phyloP scores from a whole-genome alignment of 306 rosid species.

The Corylus heterophylla region DNA sequence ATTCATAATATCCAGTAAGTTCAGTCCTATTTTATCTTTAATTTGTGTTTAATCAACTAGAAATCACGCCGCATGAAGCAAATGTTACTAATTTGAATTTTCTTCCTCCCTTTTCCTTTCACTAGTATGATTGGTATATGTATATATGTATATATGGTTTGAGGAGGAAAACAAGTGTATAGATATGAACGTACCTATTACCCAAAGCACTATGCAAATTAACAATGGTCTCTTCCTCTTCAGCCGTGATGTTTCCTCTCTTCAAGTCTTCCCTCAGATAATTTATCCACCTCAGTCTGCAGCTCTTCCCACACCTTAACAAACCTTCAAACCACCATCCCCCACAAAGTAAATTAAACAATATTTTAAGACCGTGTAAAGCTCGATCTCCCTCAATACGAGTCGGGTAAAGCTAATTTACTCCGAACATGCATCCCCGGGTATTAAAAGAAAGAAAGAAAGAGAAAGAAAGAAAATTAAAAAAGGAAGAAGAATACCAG shows the following conservation, averaged over 20 bases:
- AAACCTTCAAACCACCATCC: constrained; percentile 41
- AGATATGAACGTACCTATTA: constrained; percentile 50
- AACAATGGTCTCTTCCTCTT: constrained; percentile 85
- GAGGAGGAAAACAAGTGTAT: background rate
- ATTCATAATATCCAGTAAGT: too few species aligned
- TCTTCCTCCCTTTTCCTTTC: too few species aligned
- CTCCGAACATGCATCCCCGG: too few species aligned
- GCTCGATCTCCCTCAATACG: too few species aligned
- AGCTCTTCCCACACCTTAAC: constrained; percentile 81
- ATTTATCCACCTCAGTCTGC: constrained; percentile 92
- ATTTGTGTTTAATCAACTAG: accelerated
- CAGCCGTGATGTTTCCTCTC: constrained; percentile 82
- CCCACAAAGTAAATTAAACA: too few species aligned
- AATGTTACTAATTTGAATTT: too few species aligned
- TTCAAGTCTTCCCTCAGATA: constrained; percentile 77
- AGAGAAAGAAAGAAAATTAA: too few species aligned
- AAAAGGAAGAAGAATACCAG: constrained; percentile 36
- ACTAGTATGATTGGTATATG: too few species aligned
- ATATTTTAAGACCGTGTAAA: too few species aligned
- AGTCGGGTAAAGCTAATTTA: too few species aligned
- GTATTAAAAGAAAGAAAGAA: too few species aligned
- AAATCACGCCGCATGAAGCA: background rate
- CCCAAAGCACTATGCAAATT: constrained; percentile 72
- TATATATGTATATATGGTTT: too few species aligned
- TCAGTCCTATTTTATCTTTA: background rate